These are phyloP conservation scores for Tilletia horrida DNA, from an alignment of 1,284 basidiomycete species.

Conservation along the genomic window DNA sequence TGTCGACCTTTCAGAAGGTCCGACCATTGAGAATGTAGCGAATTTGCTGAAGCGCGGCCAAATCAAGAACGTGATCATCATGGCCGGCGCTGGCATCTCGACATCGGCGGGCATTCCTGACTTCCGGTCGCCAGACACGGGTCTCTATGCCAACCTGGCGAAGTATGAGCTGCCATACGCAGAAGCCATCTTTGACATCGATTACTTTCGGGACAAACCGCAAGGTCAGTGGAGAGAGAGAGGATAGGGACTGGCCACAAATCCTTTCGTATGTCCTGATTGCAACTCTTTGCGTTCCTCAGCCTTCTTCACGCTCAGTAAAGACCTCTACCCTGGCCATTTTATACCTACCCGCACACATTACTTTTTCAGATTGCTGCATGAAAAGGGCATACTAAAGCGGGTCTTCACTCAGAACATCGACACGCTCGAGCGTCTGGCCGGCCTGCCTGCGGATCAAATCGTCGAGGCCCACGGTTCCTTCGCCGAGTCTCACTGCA, in stretches of 20 bases:
- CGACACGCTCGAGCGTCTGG: constrained; percentile 83
- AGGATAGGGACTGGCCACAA: too few relatives aligned
- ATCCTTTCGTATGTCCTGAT: not conserved
- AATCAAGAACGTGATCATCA: constrained; percentile 58
- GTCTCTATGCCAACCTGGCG: constrained; percentile 61
- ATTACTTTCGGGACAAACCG: constrained; percentile 56
- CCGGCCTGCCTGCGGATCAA: constrained; percentile 69
- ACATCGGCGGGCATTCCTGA: constrained; percentile 59
- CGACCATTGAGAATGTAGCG: constrained; percentile 31
- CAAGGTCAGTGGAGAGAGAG: constrained; percentile 23
- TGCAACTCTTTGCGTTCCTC: too few relatives aligned
- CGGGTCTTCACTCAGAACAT: constrained; percentile 74
- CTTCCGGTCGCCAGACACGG: constrained; percentile 59
- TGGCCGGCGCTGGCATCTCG: constrained; percentile 60
- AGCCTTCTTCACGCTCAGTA: constrained; percentile 58
- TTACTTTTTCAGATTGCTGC: constrained; percentile 77
- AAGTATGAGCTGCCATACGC: constrained; percentile 61
- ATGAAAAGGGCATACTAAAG: constrained; percentile 66
- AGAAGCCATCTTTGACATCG: constrained; percentile 62
- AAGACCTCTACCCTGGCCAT: constrained; percentile 83
- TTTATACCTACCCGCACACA: constrained; percentile 84
- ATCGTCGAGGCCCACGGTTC: constrained; percentile 94
- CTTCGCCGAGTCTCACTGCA: constrained; percentile 47
- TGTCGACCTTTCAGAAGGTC: constrained; percentile 21
- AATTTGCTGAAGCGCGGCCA: constrained; percentile 23